Evolutionary conservation across 805 yeast genomes (phyloP).

Genomic region (Pichia sporocuriosa): DNA sequence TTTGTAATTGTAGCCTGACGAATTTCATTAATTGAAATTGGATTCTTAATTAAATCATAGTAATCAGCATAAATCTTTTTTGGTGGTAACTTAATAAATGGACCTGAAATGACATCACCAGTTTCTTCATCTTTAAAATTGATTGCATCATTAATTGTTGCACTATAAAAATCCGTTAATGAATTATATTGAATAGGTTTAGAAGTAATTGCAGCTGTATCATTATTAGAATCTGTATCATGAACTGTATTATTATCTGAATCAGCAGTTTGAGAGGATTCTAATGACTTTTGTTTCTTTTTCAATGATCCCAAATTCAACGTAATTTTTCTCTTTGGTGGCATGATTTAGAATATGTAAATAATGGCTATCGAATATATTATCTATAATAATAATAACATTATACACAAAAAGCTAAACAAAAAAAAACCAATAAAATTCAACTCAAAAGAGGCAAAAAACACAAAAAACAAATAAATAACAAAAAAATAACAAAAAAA

Average conservation of each 20-base stretch:
- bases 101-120: slow-evolving; percentile 33
- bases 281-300: slow-evolving; percentile 7
- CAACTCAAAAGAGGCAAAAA: too few species aligned
- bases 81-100: slow-evolving; percentile 65
- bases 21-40: slow-evolving; percentile 68
- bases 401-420: too few species aligned
- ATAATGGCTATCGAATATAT: too few species aligned
- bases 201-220: not conserved
- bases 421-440: too few species aligned
- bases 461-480: too few species aligned
- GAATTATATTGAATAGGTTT: not conserved
- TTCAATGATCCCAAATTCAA: not conserved
- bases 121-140: slow-evolving; percentile 14
- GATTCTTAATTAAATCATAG: slow-evolving; percentile 52
- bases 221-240: not conserved
- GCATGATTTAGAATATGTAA: too few species aligned
- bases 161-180: slow-evolving; percentile 10
- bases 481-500: too few species aligned
- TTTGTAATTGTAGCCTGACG: slow-evolving; percentile 33
- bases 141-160: slow-evolving; percentile 7
- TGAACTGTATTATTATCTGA: too few species aligned
- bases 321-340: slow-evolving; percentile 6
- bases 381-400: too few species aligned
- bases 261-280: too few species aligned
- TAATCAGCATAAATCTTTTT: slow-evolving; percentile 73